A percentile compares a stretch with the other conserved stretches of the same genome.
phyloP scores from a whole-genome alignment of 352 stramenopile genomes.

The Phytophthora pistaciae region DNA sequence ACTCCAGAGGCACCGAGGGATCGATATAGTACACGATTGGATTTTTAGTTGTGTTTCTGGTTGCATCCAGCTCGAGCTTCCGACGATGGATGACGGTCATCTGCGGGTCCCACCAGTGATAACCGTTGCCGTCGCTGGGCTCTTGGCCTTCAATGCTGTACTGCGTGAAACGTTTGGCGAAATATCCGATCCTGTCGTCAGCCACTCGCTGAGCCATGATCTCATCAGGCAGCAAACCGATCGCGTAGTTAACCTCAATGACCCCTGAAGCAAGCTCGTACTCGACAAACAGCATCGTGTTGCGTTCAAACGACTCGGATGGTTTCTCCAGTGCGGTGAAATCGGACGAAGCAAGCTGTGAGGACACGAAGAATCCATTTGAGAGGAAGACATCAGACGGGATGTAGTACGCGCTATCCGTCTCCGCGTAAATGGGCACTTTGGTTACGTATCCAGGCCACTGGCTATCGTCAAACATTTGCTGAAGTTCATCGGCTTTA shows the following conservation, averaged over 20 bases:
- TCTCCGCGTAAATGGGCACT: constrained; percentile 72
- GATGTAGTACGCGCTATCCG: constrained; percentile 62
- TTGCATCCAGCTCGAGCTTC: constrained; percentile 58
- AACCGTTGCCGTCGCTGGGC: constrained; percentile 39
- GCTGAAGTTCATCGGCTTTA: constrained; percentile 51
- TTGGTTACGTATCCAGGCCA: constrained; percentile 69
- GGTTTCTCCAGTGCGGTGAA: constrained; percentile 35
- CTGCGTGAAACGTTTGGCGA: constrained; percentile 67
- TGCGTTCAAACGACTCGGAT: constrained; percentile 71
- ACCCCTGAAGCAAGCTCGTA: constrained; percentile 73
- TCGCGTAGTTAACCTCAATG: constrained; percentile 71
- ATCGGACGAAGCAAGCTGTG: constrained; percentile 38
- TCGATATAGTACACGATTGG: constrained; percentile 89
- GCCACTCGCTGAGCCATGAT: constrained; percentile 60
- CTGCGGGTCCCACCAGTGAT: constrained; percentile 59
- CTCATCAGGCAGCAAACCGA: constrained; percentile 73
- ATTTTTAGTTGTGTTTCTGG: constrained; percentile 45
- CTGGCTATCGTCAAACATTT: constrained; percentile 69
- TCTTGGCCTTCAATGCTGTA: constrained; percentile 58
- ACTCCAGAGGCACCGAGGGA: constrained; percentile 76
- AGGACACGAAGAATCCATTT: constrained; percentile 84
- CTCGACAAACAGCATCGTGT: constrained; percentile 77
- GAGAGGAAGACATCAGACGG: constrained; percentile 58
- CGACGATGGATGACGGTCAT: constrained; percentile 80
- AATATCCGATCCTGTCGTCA: constrained; percentile 88